These are phyloP conservation scores for Psilocybe subaeruginosa DNA, from an alignment of 768 basidiomycete genomes.

Conservation along the genomic window DNA sequence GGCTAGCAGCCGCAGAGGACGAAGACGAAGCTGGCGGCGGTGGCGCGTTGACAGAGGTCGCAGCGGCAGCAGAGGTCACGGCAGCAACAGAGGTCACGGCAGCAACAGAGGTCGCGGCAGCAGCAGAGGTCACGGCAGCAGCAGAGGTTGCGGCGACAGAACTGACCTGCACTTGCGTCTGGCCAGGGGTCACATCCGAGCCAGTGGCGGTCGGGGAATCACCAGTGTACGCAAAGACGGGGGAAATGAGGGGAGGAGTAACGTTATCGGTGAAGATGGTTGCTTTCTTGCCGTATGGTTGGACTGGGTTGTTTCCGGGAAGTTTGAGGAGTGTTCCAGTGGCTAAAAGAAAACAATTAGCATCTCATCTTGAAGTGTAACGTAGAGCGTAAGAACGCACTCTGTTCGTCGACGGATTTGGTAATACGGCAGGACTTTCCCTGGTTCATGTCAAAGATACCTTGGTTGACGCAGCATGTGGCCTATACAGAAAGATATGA, in stretches of 20 bases:
- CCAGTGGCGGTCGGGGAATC: constrained; percentile 40
- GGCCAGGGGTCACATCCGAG: constrained; percentile 8
- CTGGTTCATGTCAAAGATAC: constrained; percentile 45
- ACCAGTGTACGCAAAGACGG: constrained; percentile 51
- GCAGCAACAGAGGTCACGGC: constrained; percentile 4
- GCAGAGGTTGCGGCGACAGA: background rate
- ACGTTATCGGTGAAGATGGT: constrained; percentile 33
- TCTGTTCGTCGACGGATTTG: constrained; percentile 46
- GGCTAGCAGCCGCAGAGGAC: too few species aligned
- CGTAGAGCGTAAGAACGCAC: constrained; percentile 28
- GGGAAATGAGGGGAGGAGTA: constrained; percentile 42
- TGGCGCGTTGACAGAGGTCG: background rate
- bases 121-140: background rate
- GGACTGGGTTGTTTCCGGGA: constrained; percentile 59
- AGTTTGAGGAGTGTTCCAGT: constrained; percentile 48
- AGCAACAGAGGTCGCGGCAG: background rate
- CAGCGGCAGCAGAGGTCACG: background rate
- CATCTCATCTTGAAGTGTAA: background rate
- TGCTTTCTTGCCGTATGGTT: constrained; percentile 36
- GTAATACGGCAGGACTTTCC: constrained; percentile 49
- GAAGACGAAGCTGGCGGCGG: background rate
- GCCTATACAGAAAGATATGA: constrained; percentile 26
- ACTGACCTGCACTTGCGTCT: constrained; percentile 2
- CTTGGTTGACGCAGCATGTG: constrained; percentile 47
- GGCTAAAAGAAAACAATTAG: constrained; percentile 29